These are phyloP conservation scores for Phoma herbarum DNA, from an alignment of 2,329 filamentous ascomycete species.

Conservation along the genomic window DNA sequence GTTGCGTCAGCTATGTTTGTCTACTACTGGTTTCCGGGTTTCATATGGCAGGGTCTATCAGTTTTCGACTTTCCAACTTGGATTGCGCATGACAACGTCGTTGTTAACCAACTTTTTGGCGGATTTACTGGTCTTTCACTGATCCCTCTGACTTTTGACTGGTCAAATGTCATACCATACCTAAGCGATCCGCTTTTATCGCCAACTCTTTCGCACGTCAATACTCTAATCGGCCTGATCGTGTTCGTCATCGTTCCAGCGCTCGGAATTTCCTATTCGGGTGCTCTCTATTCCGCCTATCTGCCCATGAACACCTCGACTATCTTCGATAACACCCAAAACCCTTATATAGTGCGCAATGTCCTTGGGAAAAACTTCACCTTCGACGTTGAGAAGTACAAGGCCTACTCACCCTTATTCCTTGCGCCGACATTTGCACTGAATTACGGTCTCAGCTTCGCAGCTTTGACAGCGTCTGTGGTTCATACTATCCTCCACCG, in stretches of 20 bases:
- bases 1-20: slow-evolving; percentile 32
- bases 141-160: slow-evolving; percentile 39
- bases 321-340: slow-evolving; percentile 76
- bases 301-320: slow-evolving; percentile 61
- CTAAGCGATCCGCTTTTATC: slow-evolving; percentile 29
- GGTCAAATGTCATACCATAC: slow-evolving; percentile 31
- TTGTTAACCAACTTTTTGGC: slow-evolving; percentile 42
- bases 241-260: slow-evolving; percentile 67
- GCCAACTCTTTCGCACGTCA: slow-evolving; percentile 67
- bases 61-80: slow-evolving; percentile 40
- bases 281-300: slow-evolving; percentile 70
- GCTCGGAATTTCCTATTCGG: slow-evolving; percentile 70
- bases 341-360: slow-evolving; percentile 68
- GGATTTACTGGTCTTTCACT: slow-evolving; percentile 34
- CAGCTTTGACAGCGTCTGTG: slow-evolving; percentile 73
- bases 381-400: slow-evolving; percentile 70
- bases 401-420: slow-evolving; percentile 67
- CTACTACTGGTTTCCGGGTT: slow-evolving; percentile 42
- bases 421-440: slow-evolving; percentile 12
- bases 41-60: slow-evolving; percentile 23
- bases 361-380: slow-evolving; percentile 70
- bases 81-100: slow-evolving; percentile 36
- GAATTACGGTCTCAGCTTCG: slow-evolving; percentile 74
- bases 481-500: slow-evolving; percentile 71
- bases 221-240: slow-evolving; percentile 72